Base-by-base conservation (phyloP, 2,329 filamentous ascomycete genomes). In the Acephala macrosclerotiorum region DNA sequence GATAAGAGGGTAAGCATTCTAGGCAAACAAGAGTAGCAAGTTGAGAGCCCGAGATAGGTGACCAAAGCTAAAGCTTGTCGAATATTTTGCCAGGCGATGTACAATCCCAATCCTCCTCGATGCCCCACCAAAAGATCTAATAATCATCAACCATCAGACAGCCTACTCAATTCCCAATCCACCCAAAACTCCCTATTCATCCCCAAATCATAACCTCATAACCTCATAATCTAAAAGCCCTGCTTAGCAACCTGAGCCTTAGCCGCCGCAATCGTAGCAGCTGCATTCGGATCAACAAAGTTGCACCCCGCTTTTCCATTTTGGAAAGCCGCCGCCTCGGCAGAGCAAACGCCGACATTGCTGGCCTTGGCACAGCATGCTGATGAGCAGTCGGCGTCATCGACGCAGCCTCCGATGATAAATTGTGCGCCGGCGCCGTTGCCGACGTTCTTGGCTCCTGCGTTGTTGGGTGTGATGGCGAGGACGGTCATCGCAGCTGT, bases 221-320 rank as follows among this genome's bases (percentile, higher is more conserved):
- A 29, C 8, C 3, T 33, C 49, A 33, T 29, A 53, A 53, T n/a
- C 42, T 74, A 77, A 67, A 79, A 79, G 20, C 77, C 77, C 67
- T 79, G 77, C 69, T 77, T 72, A 64, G 73, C 69, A 59, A 73
- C 67, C 33, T 71, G 70, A 12, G 65, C 70, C 60, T 69, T 60
- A 16, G 70, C 70, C 35, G 69, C 69, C 16, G 67, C 62, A 51
- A 70, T 66, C 12, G 70, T 72, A 55, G 69, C 69, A 47, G 66
- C 66, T 4, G 77, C 71, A 60, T 79, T 76, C 20, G 77, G 76
- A 67, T 80, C 77, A 55, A 74, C 74, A 60, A 79, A 79, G 51
- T 75, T 74, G 47, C 77, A 79, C 51, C 77, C 78, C 33, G 74
- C 75, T 75, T 79, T 79, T 57, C 77, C 77, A 60, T 75, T 76